Conservation (phyloP, 2,329 filamentous ascomycete species). For the Metarhizium anisopliae region DNA sequence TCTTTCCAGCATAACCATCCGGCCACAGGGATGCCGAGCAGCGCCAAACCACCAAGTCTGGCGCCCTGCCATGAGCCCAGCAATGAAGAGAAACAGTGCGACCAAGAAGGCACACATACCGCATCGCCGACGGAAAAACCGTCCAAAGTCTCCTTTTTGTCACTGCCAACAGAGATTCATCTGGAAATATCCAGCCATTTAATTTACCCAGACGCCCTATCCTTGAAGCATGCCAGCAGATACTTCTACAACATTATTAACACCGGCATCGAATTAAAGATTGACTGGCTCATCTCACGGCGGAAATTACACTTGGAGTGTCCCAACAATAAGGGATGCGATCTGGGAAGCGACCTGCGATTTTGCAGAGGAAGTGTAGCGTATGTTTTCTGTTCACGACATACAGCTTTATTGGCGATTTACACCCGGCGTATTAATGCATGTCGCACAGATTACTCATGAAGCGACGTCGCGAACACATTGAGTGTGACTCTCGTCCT, state of each 20-base stretch:
- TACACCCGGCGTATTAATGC: neutral
- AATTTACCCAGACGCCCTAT: slow-evolving; percentile 62
- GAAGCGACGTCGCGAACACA: slow-evolving; percentile 48
- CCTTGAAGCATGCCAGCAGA: slow-evolving; percentile 56
- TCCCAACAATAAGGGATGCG: slow-evolving; percentile 48
- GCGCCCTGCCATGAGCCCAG: slow-evolving; percentile 1
- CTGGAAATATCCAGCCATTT: slow-evolving; percentile 51
- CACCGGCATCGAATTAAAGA: slow-evolving; percentile 56
- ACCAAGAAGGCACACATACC: neutral
- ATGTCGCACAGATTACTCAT: slow-evolving; percentile 39
- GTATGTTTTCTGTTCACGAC: slow-evolving; percentile 27
- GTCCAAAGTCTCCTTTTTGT: neutral
- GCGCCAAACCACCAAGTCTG: too few species aligned
- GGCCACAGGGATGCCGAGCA: neutral
- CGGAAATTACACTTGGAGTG: slow-evolving; percentile 55
- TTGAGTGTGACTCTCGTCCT: slow-evolving; percentile 50
- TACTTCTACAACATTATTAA: slow-evolving; percentile 57
- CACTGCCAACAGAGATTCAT: slow-evolving; percentile 59
- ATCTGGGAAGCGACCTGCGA: slow-evolving; percentile 47
- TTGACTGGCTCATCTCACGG: slow-evolving; percentile 60
- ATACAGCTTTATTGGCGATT: too few species aligned
- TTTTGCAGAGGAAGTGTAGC: slow-evolving; percentile 53
- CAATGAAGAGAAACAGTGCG: neutral
- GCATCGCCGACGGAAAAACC: neutral
- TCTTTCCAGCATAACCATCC: neutral